Conservation (phyloP, 768 basidiomycete species). For the Erythrobasidium yunnanense region DNA sequence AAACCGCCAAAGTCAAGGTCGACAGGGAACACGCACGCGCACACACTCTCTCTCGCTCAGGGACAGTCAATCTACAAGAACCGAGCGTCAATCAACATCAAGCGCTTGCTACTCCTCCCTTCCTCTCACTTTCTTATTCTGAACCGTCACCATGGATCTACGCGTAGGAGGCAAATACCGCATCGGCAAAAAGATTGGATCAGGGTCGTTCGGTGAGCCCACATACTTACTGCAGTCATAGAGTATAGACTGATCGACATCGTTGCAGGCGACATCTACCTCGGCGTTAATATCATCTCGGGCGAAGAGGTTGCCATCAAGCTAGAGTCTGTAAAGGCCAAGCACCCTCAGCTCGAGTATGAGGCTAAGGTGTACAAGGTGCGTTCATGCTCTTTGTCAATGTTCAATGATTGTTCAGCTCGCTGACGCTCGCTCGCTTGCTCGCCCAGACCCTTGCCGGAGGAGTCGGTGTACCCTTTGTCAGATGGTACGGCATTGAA, state of each 20-base stretch:
- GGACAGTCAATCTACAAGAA: no score
- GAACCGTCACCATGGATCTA: slow-evolving; percentile 27
- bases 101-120: no score
- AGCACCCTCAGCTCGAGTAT: slow-evolving; percentile 99
- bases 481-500: slow-evolving; percentile 63
- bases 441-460: slow-evolving; percentile 67
- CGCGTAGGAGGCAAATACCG: slow-evolving; percentile 56
- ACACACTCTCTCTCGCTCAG: no score
- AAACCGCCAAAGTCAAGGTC: no score
- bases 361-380: slow-evolving; percentile 62
- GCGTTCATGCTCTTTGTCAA: not conserved
- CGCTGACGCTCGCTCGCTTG: not conserved
- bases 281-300: slow-evolving; percentile 99
- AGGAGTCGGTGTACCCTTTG: slow-evolving; percentile 96
- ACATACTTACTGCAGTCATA: not conserved
- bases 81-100: no score
- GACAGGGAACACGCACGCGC: no score
- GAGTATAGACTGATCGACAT: not conserved
- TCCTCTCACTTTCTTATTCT: no score
- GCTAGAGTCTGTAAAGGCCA: slow-evolving; percentile 98
- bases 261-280: slow-evolving; percentile 82
- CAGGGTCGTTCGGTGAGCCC: slow-evolving; percentile 83
- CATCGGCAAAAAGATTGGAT: slow-evolving; percentile 98
- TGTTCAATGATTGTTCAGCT: not conserved
- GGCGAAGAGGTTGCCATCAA: slow-evolving; percentile 99